These are phyloP conservation scores for Pythium volutum DNA, from an alignment of 352 stramenopile species.

Conservation along the genomic window DNA sequence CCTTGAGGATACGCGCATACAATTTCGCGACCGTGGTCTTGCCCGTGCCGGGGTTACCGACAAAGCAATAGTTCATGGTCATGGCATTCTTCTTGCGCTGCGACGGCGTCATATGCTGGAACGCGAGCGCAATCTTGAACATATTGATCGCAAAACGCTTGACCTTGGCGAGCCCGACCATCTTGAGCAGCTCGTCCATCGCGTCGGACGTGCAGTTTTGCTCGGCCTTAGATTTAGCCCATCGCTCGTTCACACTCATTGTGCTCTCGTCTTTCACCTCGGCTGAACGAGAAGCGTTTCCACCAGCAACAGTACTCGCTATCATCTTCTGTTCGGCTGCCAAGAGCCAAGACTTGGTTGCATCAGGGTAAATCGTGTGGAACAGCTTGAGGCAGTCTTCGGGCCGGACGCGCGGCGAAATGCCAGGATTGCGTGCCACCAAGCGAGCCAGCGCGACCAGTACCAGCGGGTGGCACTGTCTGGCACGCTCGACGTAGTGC, in stretches of 20 bases:
- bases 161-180: slow-evolving; percentile 81
- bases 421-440: slow-evolving; percentile 13
- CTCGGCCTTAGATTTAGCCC: slow-evolving; percentile 55
- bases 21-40: slow-evolving; percentile 82
- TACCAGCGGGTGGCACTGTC: slow-evolving; percentile 48
- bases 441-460: slow-evolving; percentile 51
- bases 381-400: slow-evolving; percentile 49
- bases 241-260: slow-evolving; percentile 41
- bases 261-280: slow-evolving; percentile 2
- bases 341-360: slow-evolving; percentile 41
- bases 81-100: slow-evolving; percentile 73
- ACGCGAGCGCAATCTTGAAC: slow-evolving; percentile 67
- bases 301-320: slow-evolving; percentile 5
- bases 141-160: slow-evolving; percentile 72
- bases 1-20: slow-evolving; percentile 79
- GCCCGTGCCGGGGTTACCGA: slow-evolving; percentile 68
- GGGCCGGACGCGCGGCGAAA: slow-evolving; percentile 19
- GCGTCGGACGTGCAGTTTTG: slow-evolving; percentile 48
- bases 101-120: slow-evolving; percentile 46
- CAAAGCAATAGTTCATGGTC: slow-evolving; percentile 72
- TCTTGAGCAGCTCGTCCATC: slow-evolving; percentile 81
- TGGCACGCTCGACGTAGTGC: slow-evolving; percentile 31
- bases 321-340: slow-evolving; percentile 25
- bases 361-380: slow-evolving; percentile 47
- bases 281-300: background rate